Evolutionary conservation across 2,329 filamentous ascomycete species (phyloP).

Genomic region (Cordyceps farinosa): DNA sequence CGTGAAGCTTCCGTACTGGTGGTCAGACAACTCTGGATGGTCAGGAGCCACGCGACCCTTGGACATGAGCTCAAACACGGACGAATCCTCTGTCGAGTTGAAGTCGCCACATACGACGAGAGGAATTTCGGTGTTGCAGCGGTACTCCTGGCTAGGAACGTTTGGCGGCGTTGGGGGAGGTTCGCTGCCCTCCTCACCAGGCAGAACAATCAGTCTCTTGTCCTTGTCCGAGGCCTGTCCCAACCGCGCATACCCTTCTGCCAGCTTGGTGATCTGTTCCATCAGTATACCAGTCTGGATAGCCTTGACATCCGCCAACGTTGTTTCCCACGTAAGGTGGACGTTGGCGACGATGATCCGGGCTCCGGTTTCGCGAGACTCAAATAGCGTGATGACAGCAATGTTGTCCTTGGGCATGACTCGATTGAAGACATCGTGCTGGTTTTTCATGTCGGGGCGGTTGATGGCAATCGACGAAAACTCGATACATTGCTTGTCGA

Average conservation of each 20-base stretch:
- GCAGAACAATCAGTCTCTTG: conserved; percentile 59
- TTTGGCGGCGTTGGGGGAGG: conserved; percentile 55
- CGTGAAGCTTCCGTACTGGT: conserved; percentile 91
- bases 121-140: conserved; percentile 81
- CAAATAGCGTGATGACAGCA: conserved; percentile 85
- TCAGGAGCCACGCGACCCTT: conserved; percentile 73
- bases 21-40: conserved; percentile 74
- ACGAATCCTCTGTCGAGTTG: conserved; percentile 84
- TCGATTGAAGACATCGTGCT: conserved; percentile 96
- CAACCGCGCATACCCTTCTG: conserved; percentile 78
- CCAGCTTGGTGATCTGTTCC: conserved; percentile 82
- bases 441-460: conserved; percentile 92
- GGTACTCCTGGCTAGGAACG: conserved; percentile 78
- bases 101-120: conserved; percentile 92
- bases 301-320: conserved; percentile 87
- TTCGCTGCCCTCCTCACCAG: conserved; percentile 40
- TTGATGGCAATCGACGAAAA: conserved; percentile 91
- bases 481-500: conserved; percentile 93
- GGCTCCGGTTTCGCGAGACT: conserved; percentile 86
- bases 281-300: conserved; percentile 94
- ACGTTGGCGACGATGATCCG: conserved; percentile 90
- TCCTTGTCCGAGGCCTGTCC: conserved; percentile 82
- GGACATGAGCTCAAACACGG: conserved; percentile 85
- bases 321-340: conserved; percentile 93
- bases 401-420: conserved; percentile 99